A percentile compares a stretch with the other conserved stretches of the same genome.
Conservation (phyloP, 345 rosid species). For the Bruguiera parviflora region DNA sequence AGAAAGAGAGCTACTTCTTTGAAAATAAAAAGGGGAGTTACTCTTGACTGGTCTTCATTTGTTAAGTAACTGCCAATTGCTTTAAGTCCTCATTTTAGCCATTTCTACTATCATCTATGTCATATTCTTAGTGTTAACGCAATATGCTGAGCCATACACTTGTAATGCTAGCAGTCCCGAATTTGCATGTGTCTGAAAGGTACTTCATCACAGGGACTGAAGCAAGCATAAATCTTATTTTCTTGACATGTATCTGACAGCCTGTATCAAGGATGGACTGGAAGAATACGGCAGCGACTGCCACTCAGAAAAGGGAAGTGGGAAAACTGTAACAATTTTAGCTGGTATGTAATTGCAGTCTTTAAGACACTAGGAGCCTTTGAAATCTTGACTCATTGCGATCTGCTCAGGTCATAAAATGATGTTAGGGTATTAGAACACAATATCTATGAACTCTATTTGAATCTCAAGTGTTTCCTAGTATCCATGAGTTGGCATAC, state of each 20-base stretch:
- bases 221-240: background rate
- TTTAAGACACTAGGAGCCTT: background rate
- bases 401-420: too few relatives aligned
- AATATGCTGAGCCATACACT: too few relatives aligned
- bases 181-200: background rate
- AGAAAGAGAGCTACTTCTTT: too few relatives aligned
- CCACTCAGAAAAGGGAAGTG: slow-evolving; percentile 30
- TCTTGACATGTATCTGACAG: slow-evolving; percentile 30
- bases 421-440: background rate
- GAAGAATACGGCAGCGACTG: slow-evolving; percentile 51
- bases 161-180: too few relatives aligned
- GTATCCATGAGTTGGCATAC: background rate
- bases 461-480: background rate
- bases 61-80: too few relatives aligned
- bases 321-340: slow-evolving; percentile 45
- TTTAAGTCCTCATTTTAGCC: too few relatives aligned
- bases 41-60: too few relatives aligned
- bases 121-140: too few relatives aligned
- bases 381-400: too few relatives aligned
- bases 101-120: too few relatives aligned
- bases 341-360: slow-evolving; percentile 44
- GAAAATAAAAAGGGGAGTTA: too few relatives aligned
- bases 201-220: background rate
- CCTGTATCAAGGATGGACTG: slow-evolving; percentile 54
- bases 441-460: background rate